Evolutionary conservation across 2,329 filamentous ascomycete genomes (phyloP).

Genomic region (Venturia oleaginea): DNA sequence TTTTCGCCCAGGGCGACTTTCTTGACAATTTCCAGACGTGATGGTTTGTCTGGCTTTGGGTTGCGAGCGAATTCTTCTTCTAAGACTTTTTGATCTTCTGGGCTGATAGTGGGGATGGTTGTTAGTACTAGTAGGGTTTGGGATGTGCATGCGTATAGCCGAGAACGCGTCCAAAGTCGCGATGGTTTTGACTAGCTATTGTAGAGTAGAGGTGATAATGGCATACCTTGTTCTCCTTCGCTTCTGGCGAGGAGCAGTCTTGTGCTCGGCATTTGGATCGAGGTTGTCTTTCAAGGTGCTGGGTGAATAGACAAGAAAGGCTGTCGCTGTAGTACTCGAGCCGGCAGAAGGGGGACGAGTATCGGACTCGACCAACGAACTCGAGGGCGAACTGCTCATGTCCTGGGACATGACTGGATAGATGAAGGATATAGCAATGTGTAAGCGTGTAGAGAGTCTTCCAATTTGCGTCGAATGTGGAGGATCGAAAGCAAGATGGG

Average conservation of each 20-base stretch:
- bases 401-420: not conserved
- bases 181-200: not conserved
- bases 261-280: slow-evolving; percentile 50
- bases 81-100: slow-evolving; percentile 80
- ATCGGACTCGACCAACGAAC: not conserved
- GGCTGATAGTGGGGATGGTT: slow-evolving; percentile 39
- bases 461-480: not conserved
- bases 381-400: not conserved
- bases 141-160: not conserved
- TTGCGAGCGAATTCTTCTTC: slow-evolving; percentile 79
- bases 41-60: slow-evolving; percentile 83
- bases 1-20: slow-evolving; percentile 87
- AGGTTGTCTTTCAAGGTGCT: slow-evolving; percentile 47
- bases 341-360: slow-evolving; percentile 4
- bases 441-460: not conserved
- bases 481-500: not conserved
- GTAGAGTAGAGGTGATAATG: slow-evolving; percentile 13
- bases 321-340: slow-evolving; percentile 26
- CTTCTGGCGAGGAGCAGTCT: slow-evolving; percentile 50
- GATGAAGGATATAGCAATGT: not conserved
- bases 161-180: slow-evolving; percentile 9
- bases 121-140: not conserved
- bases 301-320: slow-evolving; percentile 52
- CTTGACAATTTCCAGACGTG: slow-evolving; percentile 73
- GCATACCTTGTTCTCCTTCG: slow-evolving; percentile 52